phyloP scores from a whole-genome alignment of 2,329 filamentous ascomycete genomes.

The Orbilia ellipsospora region DNA sequence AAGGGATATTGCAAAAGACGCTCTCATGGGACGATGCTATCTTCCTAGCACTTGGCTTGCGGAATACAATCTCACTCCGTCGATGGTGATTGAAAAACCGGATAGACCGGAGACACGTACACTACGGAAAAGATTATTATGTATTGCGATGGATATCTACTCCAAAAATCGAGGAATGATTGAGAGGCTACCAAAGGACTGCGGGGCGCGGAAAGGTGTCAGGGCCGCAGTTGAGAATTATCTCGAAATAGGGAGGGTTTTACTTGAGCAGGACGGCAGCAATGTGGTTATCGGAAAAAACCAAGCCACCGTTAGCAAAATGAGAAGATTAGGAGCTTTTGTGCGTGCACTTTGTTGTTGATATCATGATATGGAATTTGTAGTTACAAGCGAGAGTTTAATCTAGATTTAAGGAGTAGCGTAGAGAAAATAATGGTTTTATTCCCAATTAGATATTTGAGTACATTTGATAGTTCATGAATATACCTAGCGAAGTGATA shows the following conservation, averaged over 20 bases:
- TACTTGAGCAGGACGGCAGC: conserved; percentile 63
- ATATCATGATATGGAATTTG: background rate
- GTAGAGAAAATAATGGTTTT: no score
- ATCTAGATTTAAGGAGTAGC: no score
- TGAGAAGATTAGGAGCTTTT: conserved; percentile 68
- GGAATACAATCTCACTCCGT: conserved; percentile 68
- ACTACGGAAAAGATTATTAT: conserved; percentile 69
- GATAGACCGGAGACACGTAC: conserved; percentile 64
- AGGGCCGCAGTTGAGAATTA: conserved; percentile 79
- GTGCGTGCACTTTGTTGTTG: conserved; percentile 67
- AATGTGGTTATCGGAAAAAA: conserved; percentile 21
- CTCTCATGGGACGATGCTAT: conserved; percentile 74
- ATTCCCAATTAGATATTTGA: no score
- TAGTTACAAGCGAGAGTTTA: no score
- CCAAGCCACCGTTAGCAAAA: conserved; percentile 62
- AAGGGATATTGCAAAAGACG: conserved; percentile 76
- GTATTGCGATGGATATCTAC: conserved; percentile 73
- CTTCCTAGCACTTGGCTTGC: conserved; percentile 74
- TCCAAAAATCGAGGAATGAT: conserved; percentile 69
- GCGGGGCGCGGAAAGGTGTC: conserved; percentile 70
- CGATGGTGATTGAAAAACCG: conserved; percentile 69
- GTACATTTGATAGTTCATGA: no score
- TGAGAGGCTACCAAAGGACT: conserved; percentile 69
- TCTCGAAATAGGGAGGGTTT: conserved; percentile 77
- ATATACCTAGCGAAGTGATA: no score